Evolutionary conservation across 192 early-diverging fungal species (phyloP).

Genomic region (Entrophospora sp.): DNA sequence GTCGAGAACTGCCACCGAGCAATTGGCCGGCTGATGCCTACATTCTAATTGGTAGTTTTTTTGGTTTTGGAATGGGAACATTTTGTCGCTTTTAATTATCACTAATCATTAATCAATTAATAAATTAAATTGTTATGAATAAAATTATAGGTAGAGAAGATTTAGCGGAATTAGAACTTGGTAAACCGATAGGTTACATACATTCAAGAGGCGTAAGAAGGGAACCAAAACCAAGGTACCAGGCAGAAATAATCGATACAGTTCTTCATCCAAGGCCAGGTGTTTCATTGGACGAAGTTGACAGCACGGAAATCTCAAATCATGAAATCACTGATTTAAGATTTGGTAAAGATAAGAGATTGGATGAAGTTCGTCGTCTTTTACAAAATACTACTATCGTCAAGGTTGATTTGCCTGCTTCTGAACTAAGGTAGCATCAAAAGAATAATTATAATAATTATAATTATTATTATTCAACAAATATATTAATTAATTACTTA

Average conservation of each 20-base stretch:
- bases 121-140: slow-evolving; percentile 22
- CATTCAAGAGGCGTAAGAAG: slow-evolving; percentile 7
- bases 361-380: slow-evolving; percentile 43
- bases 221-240: slow-evolving; percentile 5
- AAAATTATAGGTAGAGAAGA: slow-evolving; percentile 24
- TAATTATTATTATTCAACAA: too few relatives aligned
- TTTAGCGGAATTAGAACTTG: slow-evolving; percentile 12
- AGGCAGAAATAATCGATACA: neutral
- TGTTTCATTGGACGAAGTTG: slow-evolving; percentile 20
- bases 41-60: slow-evolving; percentile 40
- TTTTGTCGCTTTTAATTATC: slow-evolving; percentile 12
- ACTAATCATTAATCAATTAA: slow-evolving; percentile 1
- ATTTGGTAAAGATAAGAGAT: slow-evolving; percentile 44
- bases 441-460: too few relatives aligned
- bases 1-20: slow-evolving; percentile 34
- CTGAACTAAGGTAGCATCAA: slow-evolving; percentile 23
- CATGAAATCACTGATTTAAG: slow-evolving; percentile 46
- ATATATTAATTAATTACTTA: neutral
- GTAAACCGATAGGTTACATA: slow-evolving; percentile 9
- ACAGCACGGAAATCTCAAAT: slow-evolving; percentile 28
- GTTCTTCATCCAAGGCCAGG: neutral
- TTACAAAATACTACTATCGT: slow-evolving; percentile 35
- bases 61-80: slow-evolving; percentile 15
- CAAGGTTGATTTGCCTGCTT: slow-evolving; percentile 16
- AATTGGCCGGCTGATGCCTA: slow-evolving; percentile 35